Base-by-base conservation (phyloP, 2,329 filamentous ascomycete species). In the Trichoderma oligosporum region DNA sequence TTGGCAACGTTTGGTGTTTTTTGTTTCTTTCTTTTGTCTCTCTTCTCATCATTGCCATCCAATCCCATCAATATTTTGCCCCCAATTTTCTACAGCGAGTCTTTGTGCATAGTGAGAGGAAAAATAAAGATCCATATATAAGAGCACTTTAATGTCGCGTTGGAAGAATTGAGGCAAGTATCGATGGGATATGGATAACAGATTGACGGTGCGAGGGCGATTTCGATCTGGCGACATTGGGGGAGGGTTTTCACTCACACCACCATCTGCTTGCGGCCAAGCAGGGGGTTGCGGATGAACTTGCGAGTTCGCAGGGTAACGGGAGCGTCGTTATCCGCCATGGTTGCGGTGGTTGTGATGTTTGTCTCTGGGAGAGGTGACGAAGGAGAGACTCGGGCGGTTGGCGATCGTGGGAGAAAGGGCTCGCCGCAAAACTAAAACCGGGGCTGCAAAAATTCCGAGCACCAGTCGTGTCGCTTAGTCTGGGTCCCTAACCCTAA, bases 241-340 rank as follows among this genome's bases (percentile, higher is more conserved):
- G 57, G 31, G 42, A 12, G 46, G 49, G n/a, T 42, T 39, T 45
- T 35, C 69, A 87, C 89, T 86, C 91, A 97, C 93, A 97, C 89
- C 81, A 97, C 93, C 91, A 97, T 96, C 88, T 97, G 93, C 86
- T 96, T 96, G 79, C 93, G 89, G 78, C 88, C 91, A 76, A 99
- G 88, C 75, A 99, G 91, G 78, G 94, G 90, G 87, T 99, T 99
- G 84, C 92, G 91, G 82, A 97, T 95, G 89, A 99, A 99, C 85
- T 97, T 97, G 89, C 94, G 93, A 81, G 94, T 99, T 83, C 94
- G 86, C 82, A 92, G 81, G 73, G 88, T 91, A 76, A 91, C 87
- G 75, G 87, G 80, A 71, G 79, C 78, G 76, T 90, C 87, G 74
- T 80, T 79, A 81, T 92, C 89, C 81, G 92, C 89, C 93, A 97